These are phyloP conservation scores for Zygosaccharomyces sapae DNA, from an alignment of 1,139 yeast species.

Conservation along the genomic window DNA sequence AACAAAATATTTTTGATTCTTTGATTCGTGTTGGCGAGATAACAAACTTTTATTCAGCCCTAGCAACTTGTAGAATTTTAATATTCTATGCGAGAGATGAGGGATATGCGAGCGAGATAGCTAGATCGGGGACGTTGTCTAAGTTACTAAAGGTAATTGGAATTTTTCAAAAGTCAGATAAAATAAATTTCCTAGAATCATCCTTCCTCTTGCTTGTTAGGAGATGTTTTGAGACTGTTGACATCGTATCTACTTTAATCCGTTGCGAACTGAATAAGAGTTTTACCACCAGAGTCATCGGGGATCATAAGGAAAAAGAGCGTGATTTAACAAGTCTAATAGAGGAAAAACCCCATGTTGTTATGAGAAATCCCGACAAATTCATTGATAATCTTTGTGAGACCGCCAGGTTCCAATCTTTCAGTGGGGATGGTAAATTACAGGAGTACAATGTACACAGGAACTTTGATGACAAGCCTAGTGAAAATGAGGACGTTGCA, in stretches of 20 bases:
- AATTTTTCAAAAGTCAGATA: constrained; percentile 32
- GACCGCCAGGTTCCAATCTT: constrained; percentile 48
- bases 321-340: constrained; percentile 52
- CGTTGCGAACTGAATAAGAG: constrained; percentile 44
- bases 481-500: constrained; percentile 38
- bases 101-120: constrained; percentile 40
- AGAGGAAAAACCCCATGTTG: constrained; percentile 52
- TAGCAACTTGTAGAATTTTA: constrained; percentile 50
- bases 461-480: constrained; percentile 36
- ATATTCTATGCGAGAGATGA: constrained; percentile 50
- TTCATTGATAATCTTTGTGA: constrained; percentile 56
- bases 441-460: constrained; percentile 29
- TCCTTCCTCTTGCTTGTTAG: constrained; percentile 52
- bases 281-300: constrained; percentile 37
- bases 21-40: constrained; percentile 43
- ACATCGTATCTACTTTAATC: constrained; percentile 49
- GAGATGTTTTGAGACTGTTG: constrained; percentile 63
- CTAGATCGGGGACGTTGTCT: constrained; percentile 43
- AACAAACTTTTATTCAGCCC: constrained; percentile 45
- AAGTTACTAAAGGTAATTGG: constrained; percentile 36
- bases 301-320: constrained; percentile 31
- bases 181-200: constrained; percentile 35
- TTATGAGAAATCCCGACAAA: constrained; percentile 54
- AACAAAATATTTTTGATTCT: constrained; percentile 42
- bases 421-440: constrained; percentile 40